phyloP scores from a whole-genome alignment of 345 rosid genomes.

The Eucalyptus cloeziana region DNA sequence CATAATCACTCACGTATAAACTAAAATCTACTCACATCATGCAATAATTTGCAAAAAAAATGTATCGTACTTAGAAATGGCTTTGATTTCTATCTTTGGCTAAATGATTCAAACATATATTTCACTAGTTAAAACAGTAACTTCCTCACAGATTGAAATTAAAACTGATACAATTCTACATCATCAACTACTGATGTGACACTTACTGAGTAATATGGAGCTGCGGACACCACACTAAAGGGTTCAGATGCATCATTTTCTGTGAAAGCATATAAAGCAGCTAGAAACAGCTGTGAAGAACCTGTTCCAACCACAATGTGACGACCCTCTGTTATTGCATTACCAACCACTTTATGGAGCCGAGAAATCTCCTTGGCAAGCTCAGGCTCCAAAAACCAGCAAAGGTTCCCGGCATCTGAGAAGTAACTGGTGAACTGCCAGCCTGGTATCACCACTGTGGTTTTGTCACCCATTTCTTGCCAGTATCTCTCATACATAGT shows the following conservation, averaged over 20 bases:
- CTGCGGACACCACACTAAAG: constrained; percentile 63
- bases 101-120: neutral
- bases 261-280: constrained; percentile 73
- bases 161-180: neutral
- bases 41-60: neutral
- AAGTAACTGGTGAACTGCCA: constrained; percentile 89
- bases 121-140: neutral
- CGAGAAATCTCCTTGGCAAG: constrained; percentile 49
- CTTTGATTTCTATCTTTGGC: neutral
- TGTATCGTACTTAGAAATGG: neutral
- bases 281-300: constrained; percentile 80
- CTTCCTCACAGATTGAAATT: neutral
- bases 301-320: constrained; percentile 86
- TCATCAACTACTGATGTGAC: neutral
- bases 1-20: neutral
- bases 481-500: constrained; percentile 75
- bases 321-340: constrained; percentile 58
- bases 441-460: constrained; percentile 67
- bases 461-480: constrained; percentile 52
- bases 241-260: constrained; percentile 47
- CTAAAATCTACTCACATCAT: neutral
- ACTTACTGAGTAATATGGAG: constrained; percentile 80
- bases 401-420: constrained; percentile 47
- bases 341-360: constrained; percentile 66
- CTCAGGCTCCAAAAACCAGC: constrained; percentile 91